Evolutionary conservation across 2,329 filamentous ascomycete species (phyloP).

Genomic region (Sclerotinia minor): DNA sequence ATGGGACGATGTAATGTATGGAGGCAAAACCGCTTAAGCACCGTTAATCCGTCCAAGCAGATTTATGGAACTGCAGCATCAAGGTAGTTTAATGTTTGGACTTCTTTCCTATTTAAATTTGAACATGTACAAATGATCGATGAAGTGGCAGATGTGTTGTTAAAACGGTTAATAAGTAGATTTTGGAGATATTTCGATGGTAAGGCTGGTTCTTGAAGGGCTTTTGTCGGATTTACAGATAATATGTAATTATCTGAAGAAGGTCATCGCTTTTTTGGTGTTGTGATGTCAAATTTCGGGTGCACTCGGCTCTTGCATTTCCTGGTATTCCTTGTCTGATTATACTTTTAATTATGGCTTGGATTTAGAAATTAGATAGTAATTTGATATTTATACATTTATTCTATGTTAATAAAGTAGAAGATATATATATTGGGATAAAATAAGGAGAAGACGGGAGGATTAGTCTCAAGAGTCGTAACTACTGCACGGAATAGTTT

Average conservation of each 20-base stretch:
- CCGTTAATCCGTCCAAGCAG: constrained; percentile 5
- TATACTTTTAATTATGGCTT: background rate
- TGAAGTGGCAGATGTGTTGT: constrained; percentile 20
- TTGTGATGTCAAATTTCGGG: constrained; percentile 9
- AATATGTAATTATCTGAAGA: background rate
- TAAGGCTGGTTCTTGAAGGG: background rate
- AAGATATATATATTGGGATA: background rate
- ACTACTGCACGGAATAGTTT: background rate
- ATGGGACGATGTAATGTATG: constrained; percentile 4
- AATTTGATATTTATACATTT: background rate
- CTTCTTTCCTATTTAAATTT: background rate
- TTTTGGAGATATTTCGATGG: background rate
- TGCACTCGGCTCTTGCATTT: constrained; percentile 14
- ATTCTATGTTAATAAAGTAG: background rate
- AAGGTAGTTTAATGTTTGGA: background rate
- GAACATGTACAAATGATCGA: background rate
- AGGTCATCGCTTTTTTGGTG: background rate
- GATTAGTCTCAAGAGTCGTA: background rate
- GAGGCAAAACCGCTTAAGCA: constrained; percentile 4
- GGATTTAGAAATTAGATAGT: background rate
- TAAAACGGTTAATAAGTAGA: background rate
- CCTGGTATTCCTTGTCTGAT: constrained; percentile 11
- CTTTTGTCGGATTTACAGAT: background rate
- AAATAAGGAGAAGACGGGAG: background rate
- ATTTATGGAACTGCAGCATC: background rate